A percentile compares a stretch with the other conserved stretches of the same genome.
phyloP scores from a whole-genome alignment of 768 basidiomycete species.

The Phylloporus sp. region DNA sequence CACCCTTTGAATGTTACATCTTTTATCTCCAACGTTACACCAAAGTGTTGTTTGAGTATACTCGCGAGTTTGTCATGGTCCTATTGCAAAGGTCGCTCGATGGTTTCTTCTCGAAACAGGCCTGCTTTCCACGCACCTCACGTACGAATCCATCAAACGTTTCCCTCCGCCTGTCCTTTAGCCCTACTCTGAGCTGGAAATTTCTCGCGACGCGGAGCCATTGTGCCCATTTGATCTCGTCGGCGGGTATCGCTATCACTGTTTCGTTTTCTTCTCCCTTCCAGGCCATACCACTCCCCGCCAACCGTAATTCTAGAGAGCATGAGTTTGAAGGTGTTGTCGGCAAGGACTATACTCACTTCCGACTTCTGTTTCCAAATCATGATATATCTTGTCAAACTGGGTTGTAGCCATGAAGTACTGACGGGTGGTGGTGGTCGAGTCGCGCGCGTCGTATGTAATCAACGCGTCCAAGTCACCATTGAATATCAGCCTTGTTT shows the following conservation, averaged over 20 bases:
- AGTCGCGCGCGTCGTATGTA: slow-evolving; percentile 32
- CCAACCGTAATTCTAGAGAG: slow-evolving; percentile 78
- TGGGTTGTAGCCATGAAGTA: slow-evolving; percentile 69
- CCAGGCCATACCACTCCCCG: slow-evolving; percentile 91
- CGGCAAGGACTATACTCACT: slow-evolving; percentile 52
- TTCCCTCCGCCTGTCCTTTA: slow-evolving; percentile 73
- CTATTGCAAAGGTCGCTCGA: slow-evolving; percentile 35
- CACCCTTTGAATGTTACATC: slow-evolving; percentile 92
- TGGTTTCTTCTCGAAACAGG: not conserved
- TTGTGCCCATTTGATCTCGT: slow-evolving; percentile 82
- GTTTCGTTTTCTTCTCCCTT: slow-evolving; percentile 68
- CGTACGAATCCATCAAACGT: slow-evolving; percentile 93
- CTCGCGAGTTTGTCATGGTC: slow-evolving; percentile 85
- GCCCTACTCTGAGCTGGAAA: slow-evolving; percentile 82
- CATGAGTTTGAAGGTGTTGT: not conserved
- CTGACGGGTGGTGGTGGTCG: slow-evolving; percentile 10
- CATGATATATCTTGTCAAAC: slow-evolving; percentile 84
- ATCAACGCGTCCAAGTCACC: slow-evolving; percentile 18
- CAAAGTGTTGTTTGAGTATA: slow-evolving; percentile 84
- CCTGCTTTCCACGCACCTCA: slow-evolving; percentile 50
- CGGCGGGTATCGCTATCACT: slow-evolving; percentile 58
- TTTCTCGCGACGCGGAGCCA: slow-evolving; percentile 91
- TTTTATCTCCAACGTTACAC: slow-evolving; percentile 75
- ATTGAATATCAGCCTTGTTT: not conserved
- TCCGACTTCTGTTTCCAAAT: slow-evolving; percentile 65